phyloP scores from a whole-genome alignment of 768 basidiomycete genomes.

The Mycena rebaudengoi region DNA sequence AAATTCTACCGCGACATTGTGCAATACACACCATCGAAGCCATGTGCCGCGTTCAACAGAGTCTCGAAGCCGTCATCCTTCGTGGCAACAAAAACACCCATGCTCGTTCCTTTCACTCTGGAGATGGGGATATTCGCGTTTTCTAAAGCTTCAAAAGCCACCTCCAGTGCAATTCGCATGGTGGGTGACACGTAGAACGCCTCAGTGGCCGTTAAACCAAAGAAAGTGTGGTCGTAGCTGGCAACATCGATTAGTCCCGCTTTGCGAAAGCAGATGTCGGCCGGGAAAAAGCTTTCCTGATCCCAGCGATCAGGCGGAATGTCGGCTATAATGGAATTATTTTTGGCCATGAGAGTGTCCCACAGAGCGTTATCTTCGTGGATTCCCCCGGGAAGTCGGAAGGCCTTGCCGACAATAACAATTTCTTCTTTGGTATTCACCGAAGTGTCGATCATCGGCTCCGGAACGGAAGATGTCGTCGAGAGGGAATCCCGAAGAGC shows the following conservation, averaged over 20 bases:
- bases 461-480: neutral
- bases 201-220: constrained; percentile 24
- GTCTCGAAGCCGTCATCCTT: constrained; percentile 24
- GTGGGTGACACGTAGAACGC: constrained; percentile 26
- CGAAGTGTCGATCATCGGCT: neutral
- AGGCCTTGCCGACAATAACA: constrained; percentile 26
- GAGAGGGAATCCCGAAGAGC: neutral
- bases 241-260: constrained; percentile 21
- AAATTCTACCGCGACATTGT: neutral
- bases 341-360: constrained; percentile 15
- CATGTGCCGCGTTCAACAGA: constrained; percentile 19
- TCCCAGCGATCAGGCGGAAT: constrained; percentile 27
- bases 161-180: constrained; percentile 23
- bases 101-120: constrained; percentile 18
- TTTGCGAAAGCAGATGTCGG: constrained; percentile 15
- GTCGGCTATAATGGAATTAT: neutral
- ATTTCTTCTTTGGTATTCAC: constrained; percentile 7
- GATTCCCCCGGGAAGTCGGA: constrained; percentile 23
- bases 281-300: constrained; percentile 17
- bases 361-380: constrained; percentile 11
- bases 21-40: constrained; percentile 19
- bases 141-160: constrained; percentile 26
- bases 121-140: constrained; percentile 26
- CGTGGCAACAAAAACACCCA: constrained; percentile 20
- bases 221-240: constrained; percentile 25